Evolutionary conservation across 306 rosid genomes (phyloP), one percentile per base, ranked within the genome.

Genomic region (Quercus glauca): DNA sequence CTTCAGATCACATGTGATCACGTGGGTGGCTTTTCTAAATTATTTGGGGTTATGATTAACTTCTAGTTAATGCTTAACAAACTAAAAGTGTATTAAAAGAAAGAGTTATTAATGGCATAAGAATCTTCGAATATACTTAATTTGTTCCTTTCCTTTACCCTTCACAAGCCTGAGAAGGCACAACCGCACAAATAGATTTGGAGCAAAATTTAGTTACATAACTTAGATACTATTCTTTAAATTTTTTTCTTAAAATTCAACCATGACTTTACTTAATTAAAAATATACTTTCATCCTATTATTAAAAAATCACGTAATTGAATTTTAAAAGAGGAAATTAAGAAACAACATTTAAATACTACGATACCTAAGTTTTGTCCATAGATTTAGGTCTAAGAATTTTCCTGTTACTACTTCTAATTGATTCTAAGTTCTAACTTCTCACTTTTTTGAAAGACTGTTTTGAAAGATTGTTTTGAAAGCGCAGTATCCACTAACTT

Each of bases 321-420:
- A 35, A 0, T 35, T 1, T 35, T 35, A 6, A 35, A 0, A 1
- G 0, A 0, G 0, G 6, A 35, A 33, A 0, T 33, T 5, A 33
- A 1, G 0, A 0, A 33, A 33, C 0, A 33, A 33, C 0, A 33
- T 0, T 0, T 33, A 33, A 33, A 0, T 33, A 33, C 0, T 1
- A 33, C 0, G 0, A 0, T 35, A 35, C 2, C 2, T 35, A 35
- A 35, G 2, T 35, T 35, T 35, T 6, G 41, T 35, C 0, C 0
- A 6, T 35, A 35, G 0, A 35, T 1, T 35, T 41, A 41, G 1
- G 11, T 41, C 11, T 7, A 3, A 2, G 17, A 49, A 49, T 49
- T 2, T 49, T 11, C 53, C 17, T 3, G 5, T 3, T 12, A 3
- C 53, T 49, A 49, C 53, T 49, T 12, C 17, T 41, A 41, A 41